Percentiles rank a stretch among this genome's conserved stretches.
Conservation (phyloP, 345 rosid species). For the Corymbia maculata region DNA sequence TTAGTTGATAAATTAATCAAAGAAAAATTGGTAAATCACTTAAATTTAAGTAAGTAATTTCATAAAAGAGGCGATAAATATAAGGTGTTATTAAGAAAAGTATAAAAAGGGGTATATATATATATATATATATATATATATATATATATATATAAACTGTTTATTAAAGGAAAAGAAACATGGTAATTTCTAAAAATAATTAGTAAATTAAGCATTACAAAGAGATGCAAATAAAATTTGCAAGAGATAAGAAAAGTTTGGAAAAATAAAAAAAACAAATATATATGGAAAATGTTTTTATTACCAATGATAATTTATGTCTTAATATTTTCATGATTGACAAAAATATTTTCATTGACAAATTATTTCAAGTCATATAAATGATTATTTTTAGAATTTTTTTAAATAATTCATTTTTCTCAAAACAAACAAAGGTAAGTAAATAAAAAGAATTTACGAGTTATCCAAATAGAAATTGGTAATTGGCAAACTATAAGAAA, state of each 20-base stretch:
- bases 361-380: background rate
- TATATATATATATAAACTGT: background rate
- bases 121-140: too few relatives aligned
- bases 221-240: background rate
- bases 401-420: background rate
- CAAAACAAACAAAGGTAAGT: background rate
- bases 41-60: background rate
- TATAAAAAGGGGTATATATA: background rate
- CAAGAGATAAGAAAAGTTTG: accelerated
- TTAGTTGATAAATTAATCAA: background rate
- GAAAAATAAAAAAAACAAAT: too few relatives aligned
- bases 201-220: background rate
- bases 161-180: background rate
- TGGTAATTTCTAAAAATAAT: background rate
- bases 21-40: background rate
- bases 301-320: too few relatives aligned
- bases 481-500: background rate
- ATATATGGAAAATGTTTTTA: too few relatives aligned
- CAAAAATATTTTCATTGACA: background rate
- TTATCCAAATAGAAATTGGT: background rate
- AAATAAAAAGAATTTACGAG: background rate
- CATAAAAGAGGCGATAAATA: background rate
- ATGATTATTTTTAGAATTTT: too few relatives aligned
- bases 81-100: background rate
- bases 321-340: too few relatives aligned